Evolutionary conservation across 1,284 basidiomycete species (phyloP).

Genomic region (Cutaneotrichosporon cavernicola): DNA sequence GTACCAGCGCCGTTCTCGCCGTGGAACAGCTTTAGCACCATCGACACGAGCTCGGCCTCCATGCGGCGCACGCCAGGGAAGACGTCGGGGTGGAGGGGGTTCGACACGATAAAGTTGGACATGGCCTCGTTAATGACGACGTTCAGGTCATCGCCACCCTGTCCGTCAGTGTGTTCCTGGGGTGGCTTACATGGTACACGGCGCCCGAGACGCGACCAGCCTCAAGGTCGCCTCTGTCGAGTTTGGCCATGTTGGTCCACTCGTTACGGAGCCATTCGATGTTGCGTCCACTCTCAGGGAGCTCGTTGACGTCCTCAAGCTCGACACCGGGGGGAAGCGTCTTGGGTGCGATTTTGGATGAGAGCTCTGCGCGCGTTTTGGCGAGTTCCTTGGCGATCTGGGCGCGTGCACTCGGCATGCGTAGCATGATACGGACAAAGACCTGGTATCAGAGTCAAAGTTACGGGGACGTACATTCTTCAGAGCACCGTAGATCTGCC

Average conservation of each 20-base stretch:
- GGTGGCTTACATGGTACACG: conserved; percentile 67
- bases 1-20: conserved; percentile 80
- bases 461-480: conserved; percentile 33
- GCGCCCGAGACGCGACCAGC: conserved; percentile 80
- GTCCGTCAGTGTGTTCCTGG: conserved; percentile 47
- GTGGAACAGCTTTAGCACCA: conserved; percentile 85
- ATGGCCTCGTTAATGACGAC: conserved; percentile 53
- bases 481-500: conserved; percentile 32
- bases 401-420: conserved; percentile 65
- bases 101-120: conserved; percentile 57
- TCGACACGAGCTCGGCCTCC: conserved; percentile 95
- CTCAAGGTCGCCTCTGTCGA: conserved; percentile 59
- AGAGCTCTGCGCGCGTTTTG: conserved; percentile 65
- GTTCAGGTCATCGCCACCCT: conserved; percentile 79
- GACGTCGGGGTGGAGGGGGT: conserved; percentile 92
- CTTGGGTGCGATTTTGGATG: conserved; percentile 60
- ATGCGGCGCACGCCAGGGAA: conserved; percentile 92
- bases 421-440: conserved; percentile 63
- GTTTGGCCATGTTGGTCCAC: conserved; percentile 74
- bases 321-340: conserved; percentile 60
- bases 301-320: conserved; percentile 56
- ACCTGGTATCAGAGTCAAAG: conserved; percentile 53
- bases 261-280: conserved; percentile 75
- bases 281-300: conserved; percentile 68
- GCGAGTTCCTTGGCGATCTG: conserved; percentile 71